Evolutionary conservation across 257 asterid species (phyloP), one percentile per base, ranked within the genome.

Genomic region (Lycium barbarum): DNA sequence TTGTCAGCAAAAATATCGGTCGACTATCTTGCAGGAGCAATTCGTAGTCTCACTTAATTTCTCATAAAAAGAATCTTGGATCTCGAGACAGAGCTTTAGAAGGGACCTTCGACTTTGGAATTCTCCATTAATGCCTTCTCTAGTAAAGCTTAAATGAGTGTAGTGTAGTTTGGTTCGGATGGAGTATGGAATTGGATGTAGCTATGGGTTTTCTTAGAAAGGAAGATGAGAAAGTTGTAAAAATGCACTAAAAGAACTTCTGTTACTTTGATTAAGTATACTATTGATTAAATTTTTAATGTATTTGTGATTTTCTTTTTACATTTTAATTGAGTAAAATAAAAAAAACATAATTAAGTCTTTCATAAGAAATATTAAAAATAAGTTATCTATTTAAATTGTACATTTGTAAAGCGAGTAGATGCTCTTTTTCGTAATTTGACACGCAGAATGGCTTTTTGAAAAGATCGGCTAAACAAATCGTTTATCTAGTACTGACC

Each of bases 301-400:
- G 80, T 72, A 10, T 72, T 72, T 45, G 80, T 20, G 17, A 74
- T 74, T 12, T 74, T 74, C 15, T 74, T 74, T 66, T 49, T 74
- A 49, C 59, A 47, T 74, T 11, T 74, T 74, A 74, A 45, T n/a
- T 11, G 45, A 72, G 58, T 72, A 72, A 71, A 73, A 47, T 74
- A 2, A 74, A 47, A 47, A 47, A 47, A 3, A 5, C 61, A n/a
- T 72, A 73, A 51, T 73, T 45, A 73, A n/a, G 38, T 49, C 14
- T 20, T 74, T 74, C n/a, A 12, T 74, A 49, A 74, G 47, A 73
- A 73, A 47, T 22, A 74, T 12, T 45, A 12, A 74, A 47, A 13
- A 73, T 11, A 70, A 15, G 51, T 70, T 70, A 40, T 70, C 54
- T 70, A 20, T 49, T 74, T 20, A 47, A 74, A 74, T 49, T 47